Percentiles rank a stretch among this genome's conserved stretches.
Conservation (phyloP, 805 yeast genomes). For the Metschnikowia hibisci region DNA sequence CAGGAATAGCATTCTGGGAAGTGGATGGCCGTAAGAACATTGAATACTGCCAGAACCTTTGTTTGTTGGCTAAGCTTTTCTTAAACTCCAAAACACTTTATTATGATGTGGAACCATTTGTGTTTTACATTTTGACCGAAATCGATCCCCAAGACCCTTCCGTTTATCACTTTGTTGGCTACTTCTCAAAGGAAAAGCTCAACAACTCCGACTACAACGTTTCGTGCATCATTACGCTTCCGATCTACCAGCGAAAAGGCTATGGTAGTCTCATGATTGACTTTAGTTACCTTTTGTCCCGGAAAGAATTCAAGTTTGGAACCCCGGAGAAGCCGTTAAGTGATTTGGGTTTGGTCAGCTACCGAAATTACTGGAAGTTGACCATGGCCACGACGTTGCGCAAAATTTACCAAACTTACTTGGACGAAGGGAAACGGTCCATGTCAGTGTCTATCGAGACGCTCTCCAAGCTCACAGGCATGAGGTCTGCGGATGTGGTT, state of each 20-base stretch:
- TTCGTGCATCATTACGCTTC: slow-evolving; percentile 87
- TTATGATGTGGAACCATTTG: slow-evolving; percentile 93
- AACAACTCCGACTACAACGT: slow-evolving; percentile 76
- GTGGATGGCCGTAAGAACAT: slow-evolving; percentile 80
- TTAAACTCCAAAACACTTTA: slow-evolving; percentile 87
- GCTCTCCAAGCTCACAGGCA: slow-evolving; percentile 70
- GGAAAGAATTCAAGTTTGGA: slow-evolving; percentile 74
- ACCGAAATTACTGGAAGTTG: slow-evolving; percentile 81
- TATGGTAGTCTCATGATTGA: slow-evolving; percentile 87
- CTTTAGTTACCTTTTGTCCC: slow-evolving; percentile 76
- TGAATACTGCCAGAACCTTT: slow-evolving; percentile 81
- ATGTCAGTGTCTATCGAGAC: slow-evolving; percentile 50
- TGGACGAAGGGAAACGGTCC: background rate
- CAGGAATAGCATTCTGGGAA: slow-evolving; percentile 40
- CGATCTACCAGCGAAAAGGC: slow-evolving; percentile 82
- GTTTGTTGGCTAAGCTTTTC: slow-evolving; percentile 84
- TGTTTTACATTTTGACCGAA: slow-evolving; percentile 82
- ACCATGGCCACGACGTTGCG: slow-evolving; percentile 51
- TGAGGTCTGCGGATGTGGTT: slow-evolving; percentile 81
- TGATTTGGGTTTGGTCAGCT: slow-evolving; percentile 79
- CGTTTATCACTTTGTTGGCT: slow-evolving; percentile 80
- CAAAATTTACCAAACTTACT: slow-evolving; percentile 21
- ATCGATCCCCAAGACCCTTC: slow-evolving; percentile 42
- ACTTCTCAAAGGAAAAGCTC: slow-evolving; percentile 84
- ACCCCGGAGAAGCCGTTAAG: slow-evolving; percentile 95